Evolutionary conservation across 2,329 filamentous ascomycete genomes (phyloP).

Genomic region (Diaporthe aspalathi): DNA sequence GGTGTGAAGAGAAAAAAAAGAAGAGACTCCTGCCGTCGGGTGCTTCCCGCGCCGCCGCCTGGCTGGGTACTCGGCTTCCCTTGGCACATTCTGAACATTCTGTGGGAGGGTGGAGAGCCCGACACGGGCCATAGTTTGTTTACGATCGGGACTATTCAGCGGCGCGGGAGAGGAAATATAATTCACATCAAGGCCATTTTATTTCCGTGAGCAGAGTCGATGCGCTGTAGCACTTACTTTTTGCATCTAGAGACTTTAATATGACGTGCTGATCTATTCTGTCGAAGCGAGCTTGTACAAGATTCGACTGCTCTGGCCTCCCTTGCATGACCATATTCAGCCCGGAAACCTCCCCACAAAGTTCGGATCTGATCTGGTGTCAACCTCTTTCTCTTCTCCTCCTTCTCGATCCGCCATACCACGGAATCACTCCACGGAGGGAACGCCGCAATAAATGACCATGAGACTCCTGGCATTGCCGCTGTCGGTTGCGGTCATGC

Average conservation of each 20-base stretch:
- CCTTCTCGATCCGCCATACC: neutral
- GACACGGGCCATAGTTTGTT: neutral
- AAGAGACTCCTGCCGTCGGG: neutral
- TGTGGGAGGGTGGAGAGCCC: too few species aligned
- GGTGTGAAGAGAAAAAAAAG: too few species aligned
- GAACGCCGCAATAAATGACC: constrained; percentile 1
- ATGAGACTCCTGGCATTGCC: constrained; percentile 11
- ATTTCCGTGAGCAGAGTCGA: neutral
- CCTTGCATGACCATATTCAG: constrained; percentile 5
- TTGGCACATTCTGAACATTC: too few species aligned
- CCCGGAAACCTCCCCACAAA: neutral
- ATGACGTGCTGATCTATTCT: neutral
- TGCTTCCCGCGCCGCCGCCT: neutral
- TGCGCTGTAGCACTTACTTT: neutral
- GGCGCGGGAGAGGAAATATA: neutral
- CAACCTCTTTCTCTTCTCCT: too few species aligned
- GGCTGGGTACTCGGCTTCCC: neutral
- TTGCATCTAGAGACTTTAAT: neutral
- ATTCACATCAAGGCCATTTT: neutral
- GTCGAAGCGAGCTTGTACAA: neutral
- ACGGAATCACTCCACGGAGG: neutral
- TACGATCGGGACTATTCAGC: neutral
- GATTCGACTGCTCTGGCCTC: neutral
- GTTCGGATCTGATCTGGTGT: constrained; percentile 15
- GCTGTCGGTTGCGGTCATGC: neutral